These are phyloP conservation scores for Leishmania major DNA, from an alignment of 208 protist genomes.

Conservation along the genomic window DNA sequence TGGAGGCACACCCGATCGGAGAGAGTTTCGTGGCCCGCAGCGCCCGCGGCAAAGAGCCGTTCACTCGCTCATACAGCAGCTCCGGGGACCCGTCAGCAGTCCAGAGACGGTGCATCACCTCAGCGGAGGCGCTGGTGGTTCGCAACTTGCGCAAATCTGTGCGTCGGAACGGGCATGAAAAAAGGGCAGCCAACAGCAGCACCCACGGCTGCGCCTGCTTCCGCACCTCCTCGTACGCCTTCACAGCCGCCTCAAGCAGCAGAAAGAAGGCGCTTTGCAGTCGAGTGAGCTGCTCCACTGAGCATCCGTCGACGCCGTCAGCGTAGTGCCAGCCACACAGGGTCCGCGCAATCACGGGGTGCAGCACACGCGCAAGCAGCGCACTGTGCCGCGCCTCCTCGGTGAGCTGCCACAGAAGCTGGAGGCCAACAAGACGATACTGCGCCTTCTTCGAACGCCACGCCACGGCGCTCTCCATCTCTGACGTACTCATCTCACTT, in stretches of 20 bases:
- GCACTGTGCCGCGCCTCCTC: conserved; percentile 69
- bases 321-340: conserved; percentile 89
- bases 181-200: conserved; percentile 56
- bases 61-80: conserved; percentile 41
- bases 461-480: conserved; percentile 54
- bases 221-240: conserved; percentile 17
- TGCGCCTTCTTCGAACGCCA: conserved; percentile 66
- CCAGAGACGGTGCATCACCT: conserved; percentile 32
- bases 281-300: conserved; percentile 72
- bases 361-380: conserved; percentile 54
- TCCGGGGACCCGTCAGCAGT: conserved; percentile 1
- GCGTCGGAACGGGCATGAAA: conserved; percentile 59
- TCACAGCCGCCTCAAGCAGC: conserved; percentile 58
- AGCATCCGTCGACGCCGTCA: conserved; percentile 82
- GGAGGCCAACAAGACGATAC: conserved; percentile 74
- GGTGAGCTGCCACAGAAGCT: conserved; percentile 73
- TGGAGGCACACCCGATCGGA: conserved; percentile 36
- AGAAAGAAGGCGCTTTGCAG: conserved; percentile 85
- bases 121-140: conserved; percentile 16
- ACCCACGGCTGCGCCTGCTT: conserved; percentile 46
- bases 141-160: conserved; percentile 69
- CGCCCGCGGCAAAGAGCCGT: conserved; percentile 53
- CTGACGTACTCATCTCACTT: conserved; percentile 50
- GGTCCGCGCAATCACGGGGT: conserved; percentile 77
- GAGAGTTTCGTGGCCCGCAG: conserved; percentile 53